phyloP scores from a whole-genome alignment of 2,329 filamentous ascomycete genomes.

The Penicillium janthinellum region DNA sequence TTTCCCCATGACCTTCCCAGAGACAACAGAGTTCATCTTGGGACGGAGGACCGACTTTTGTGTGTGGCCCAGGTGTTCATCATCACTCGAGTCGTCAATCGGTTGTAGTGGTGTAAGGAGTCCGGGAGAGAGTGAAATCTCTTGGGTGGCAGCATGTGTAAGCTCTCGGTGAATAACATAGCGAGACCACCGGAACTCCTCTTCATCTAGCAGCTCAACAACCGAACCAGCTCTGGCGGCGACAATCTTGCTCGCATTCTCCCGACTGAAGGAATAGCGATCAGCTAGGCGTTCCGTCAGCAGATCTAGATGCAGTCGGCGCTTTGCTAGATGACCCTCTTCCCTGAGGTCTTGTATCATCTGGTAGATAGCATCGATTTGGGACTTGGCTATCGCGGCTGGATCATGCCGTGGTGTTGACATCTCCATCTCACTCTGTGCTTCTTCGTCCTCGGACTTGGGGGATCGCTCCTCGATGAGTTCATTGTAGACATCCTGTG shows the following conservation, averaged over 20 bases:
- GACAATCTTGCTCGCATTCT: conserved; percentile 42
- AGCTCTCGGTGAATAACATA: conserved; percentile 47
- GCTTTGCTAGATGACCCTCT: conserved; percentile 45
- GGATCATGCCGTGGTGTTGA: conserved; percentile 29
- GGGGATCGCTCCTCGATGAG: conserved; percentile 32
- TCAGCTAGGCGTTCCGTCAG: conserved; percentile 35
- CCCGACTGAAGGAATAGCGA: conserved; percentile 34
- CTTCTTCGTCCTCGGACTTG: conserved; percentile 20
- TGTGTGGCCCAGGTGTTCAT: conserved; percentile 37
- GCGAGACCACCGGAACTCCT: conserved; percentile 45
- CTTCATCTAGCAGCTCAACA: conserved; percentile 41
- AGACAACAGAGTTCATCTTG: conserved; percentile 40
- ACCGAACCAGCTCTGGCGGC: conserved; percentile 35
- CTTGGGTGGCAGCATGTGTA: conserved; percentile 34
- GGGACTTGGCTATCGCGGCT: conserved; percentile 32
- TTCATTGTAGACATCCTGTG: conserved; percentile 38
- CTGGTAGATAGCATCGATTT: conserved; percentile 42
- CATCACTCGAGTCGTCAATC: conserved; percentile 37
- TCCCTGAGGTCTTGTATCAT: conserved; percentile 43
- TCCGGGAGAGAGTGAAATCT: conserved; percentile 28
- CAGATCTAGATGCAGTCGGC: conserved; percentile 42
- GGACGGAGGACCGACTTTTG: conserved; percentile 50
- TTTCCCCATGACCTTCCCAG: conserved; percentile 46
- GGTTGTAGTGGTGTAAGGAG: conserved; percentile 39
- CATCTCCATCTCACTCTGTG: conserved; percentile 25